phyloP scores from a whole-genome alignment of 176 grass and related monocot species.

The Carex myosuroides region DNA sequence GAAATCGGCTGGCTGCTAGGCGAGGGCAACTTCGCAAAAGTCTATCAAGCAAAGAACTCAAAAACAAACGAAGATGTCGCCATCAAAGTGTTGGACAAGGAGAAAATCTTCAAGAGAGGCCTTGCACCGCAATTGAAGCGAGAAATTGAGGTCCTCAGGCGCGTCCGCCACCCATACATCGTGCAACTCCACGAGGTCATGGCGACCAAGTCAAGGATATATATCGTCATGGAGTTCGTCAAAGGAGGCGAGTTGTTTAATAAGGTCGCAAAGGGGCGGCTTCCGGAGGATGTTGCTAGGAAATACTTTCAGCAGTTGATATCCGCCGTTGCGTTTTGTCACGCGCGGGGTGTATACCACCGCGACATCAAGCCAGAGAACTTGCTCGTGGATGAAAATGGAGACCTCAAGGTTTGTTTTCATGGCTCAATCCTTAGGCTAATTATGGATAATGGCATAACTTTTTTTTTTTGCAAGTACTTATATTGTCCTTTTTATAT shows the following conservation, averaged over 20 bases:
- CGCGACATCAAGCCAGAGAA: slow-evolving; percentile 74
- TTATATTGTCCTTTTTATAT: neutral
- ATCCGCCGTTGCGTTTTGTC: slow-evolving; percentile 47
- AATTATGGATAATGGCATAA: neutral
- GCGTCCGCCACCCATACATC: slow-evolving; percentile 48
- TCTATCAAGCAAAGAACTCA: slow-evolving; percentile 26
- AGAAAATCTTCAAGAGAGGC: slow-evolving; percentile 35
- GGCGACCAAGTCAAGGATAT: slow-evolving; percentile 48
- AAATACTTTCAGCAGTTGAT: slow-evolving; percentile 58
- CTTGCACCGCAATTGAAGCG: slow-evolving; percentile 36
- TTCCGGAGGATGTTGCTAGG: slow-evolving; percentile 35
- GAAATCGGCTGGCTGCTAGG: slow-evolving; percentile 41
- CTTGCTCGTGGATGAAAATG: slow-evolving; percentile 50
- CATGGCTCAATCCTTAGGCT: neutral
- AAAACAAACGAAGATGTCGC: slow-evolving; percentile 38
- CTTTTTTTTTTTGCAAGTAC: neutral
- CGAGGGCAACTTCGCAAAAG: slow-evolving; percentile 64
- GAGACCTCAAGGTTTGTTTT: slow-evolving; percentile 40
- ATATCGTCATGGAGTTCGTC: slow-evolving; percentile 69
- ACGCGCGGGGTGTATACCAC: slow-evolving; percentile 58
- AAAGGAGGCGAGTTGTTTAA: slow-evolving; percentile 41
- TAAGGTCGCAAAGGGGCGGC: slow-evolving; percentile 22
- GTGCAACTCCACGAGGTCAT: slow-evolving; percentile 53
- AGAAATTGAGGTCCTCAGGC: slow-evolving; percentile 46
- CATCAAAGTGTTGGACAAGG: slow-evolving; percentile 53